Conservation (phyloP, 495 filamentous ascomycete genomes). For the Collariella sp. region DNA sequence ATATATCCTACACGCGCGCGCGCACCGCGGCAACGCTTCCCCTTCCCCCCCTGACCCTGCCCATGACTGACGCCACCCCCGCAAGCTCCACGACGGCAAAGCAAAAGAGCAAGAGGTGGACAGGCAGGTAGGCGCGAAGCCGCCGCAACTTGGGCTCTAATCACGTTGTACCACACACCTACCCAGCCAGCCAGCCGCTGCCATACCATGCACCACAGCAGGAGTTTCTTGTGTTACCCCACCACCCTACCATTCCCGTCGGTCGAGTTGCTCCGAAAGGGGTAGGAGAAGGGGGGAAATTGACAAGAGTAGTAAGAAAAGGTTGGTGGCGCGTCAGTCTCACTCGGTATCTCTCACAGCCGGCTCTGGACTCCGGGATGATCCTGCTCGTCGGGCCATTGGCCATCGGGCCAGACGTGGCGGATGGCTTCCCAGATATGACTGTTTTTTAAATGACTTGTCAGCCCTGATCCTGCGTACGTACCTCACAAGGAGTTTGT, state of each 20-base stretch:
- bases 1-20: neutral
- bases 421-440: conserved; percentile 86
- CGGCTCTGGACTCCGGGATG: conserved; percentile 28
- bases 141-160: neutral
- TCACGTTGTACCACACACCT: neutral
- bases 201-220: neutral
- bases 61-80: neutral
- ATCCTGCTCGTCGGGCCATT: conserved; percentile 65
- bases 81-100: neutral
- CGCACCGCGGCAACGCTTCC: neutral
- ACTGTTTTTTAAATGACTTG: conserved; percentile 31
- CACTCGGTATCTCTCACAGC: conserved; percentile 15
- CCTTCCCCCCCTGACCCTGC: neutral
- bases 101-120: neutral
- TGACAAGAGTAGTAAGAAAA: neutral
- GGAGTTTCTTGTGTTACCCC: neutral
- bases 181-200: neutral
- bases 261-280: neutral
- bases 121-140: neutral
- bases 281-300: too few species aligned
- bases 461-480: neutral
- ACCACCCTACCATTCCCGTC: neutral
- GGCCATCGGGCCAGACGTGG: conserved; percentile 73
- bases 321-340: neutral
- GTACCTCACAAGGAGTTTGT: too few species aligned